Evolutionary conservation across 257 asterid species (phyloP).

Genomic region (Pogostemon cablin): DNA sequence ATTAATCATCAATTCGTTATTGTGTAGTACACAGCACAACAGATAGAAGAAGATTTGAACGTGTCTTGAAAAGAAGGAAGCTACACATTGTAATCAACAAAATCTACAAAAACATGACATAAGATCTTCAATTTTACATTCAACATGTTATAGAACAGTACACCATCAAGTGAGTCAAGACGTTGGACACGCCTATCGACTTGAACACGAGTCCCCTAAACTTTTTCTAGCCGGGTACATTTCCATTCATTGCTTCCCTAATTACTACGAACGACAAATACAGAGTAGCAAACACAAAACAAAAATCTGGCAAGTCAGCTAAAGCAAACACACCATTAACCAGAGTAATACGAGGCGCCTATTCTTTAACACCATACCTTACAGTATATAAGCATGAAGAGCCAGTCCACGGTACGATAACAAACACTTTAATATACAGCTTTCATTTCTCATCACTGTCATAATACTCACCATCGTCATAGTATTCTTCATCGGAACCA

Average conservation of each 20-base stretch:
- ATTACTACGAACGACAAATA: conserved; percentile 25
- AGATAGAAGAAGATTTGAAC: too few relatives aligned
- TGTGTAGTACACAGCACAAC: too few relatives aligned
- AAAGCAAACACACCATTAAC: conserved; percentile 8
- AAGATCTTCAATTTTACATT: too few relatives aligned
- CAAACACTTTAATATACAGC: conserved; percentile 35
- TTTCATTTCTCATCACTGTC: conserved; percentile 50
- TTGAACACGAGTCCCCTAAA: too few relatives aligned
- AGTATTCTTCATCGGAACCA: conserved; percentile 43
- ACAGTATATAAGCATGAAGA: conserved; percentile 18
- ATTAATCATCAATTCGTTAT: too few relatives aligned
- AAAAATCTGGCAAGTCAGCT: conserved; percentile 3
- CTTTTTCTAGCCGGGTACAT: conserved; percentile 2
- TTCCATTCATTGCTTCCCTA: conserved; percentile 20
- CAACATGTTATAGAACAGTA: too few relatives aligned
- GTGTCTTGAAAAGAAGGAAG: too few relatives aligned
- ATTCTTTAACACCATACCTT: conserved; percentile 27
- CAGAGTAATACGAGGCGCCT: conserved; percentile 22
- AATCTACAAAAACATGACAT: too few relatives aligned
- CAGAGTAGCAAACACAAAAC: conserved; percentile 13
- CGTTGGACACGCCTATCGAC: too few relatives aligned
- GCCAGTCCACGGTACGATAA: conserved; percentile 6
- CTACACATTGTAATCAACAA: too few relatives aligned
- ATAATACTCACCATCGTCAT: conserved; percentile 48
- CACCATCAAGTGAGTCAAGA: too few relatives aligned